Conservation (phyloP, 1,284 basidiomycete species). For the Butyriboletus appendiculatus region DNA sequence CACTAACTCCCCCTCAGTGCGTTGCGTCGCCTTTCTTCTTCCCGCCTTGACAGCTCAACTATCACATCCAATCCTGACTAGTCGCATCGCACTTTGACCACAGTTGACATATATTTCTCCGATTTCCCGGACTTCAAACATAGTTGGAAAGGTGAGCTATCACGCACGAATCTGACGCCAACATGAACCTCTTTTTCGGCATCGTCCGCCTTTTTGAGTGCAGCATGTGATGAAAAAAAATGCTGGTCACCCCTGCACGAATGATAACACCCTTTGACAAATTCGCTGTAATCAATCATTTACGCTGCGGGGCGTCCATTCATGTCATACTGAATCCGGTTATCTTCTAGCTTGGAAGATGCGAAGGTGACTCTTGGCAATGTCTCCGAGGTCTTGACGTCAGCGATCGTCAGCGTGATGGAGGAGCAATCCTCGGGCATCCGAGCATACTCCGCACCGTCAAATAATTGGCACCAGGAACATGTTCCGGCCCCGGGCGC, state of each 20-base stretch:
- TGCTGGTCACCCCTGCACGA: neutral
- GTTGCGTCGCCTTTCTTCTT: neutral
- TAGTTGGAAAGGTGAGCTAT: neutral
- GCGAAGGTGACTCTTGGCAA: neutral
- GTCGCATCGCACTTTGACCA: neutral
- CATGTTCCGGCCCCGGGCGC: neutral
- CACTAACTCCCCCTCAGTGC: neutral
- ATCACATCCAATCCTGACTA: neutral
- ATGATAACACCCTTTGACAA: neutral
- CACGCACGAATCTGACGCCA: neutral
- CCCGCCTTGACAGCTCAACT: neutral
- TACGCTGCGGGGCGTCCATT: neutral
- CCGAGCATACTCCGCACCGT: neutral
- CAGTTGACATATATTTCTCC: neutral
- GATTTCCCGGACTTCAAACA: neutral
- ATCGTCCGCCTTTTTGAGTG: neutral
- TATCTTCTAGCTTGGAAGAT: neutral
- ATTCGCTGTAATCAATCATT: neutral
- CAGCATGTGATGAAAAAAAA: neutral
- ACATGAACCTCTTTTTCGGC: neutral
- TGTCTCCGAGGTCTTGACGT: neutral
- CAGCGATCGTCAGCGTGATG: neutral
- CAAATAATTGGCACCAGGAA: neutral
- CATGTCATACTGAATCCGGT: neutral
- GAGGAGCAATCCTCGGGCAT: slow-evolving; percentile 2